Evolutionary conservation across 352 stramenopile species (phyloP).

Genomic region (Globisporangium cederbergense): DNA sequence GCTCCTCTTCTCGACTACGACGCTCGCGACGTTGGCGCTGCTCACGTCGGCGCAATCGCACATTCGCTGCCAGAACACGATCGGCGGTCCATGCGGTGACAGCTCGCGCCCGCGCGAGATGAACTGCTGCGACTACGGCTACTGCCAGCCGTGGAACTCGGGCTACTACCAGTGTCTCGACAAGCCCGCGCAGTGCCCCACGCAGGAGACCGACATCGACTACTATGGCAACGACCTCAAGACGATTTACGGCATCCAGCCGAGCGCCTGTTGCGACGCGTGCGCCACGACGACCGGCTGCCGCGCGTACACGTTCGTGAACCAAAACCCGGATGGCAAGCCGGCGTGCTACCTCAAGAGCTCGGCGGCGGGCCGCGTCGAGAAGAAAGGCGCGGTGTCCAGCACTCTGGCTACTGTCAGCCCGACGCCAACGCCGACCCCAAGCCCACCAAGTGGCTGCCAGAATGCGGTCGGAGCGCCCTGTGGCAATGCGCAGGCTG

Average conservation of each 20-base stretch:
- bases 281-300: constrained; percentile 43
- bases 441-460: constrained; percentile 19
- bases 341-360: constrained; percentile 54
- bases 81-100: constrained; percentile 39
- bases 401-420: constrained; percentile 7
- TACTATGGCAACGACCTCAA: constrained; percentile 48
- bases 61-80: constrained; percentile 45
- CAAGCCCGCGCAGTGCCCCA: constrained; percentile 29
- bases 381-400: constrained; percentile 43
- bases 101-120: constrained; percentile 21
- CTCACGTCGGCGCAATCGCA: constrained; percentile 27
- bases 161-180: constrained; percentile 57
- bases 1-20: not conserved
- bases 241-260: constrained; percentile 37
- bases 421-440: not conserved
- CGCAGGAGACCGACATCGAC: constrained; percentile 44
- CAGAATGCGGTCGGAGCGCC: constrained; percentile 23
- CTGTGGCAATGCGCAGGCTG: constrained; percentile 34
- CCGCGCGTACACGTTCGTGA: constrained; percentile 57
- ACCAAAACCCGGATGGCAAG: constrained; percentile 47
- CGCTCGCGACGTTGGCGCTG: not conserved
- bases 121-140: constrained; percentile 42
- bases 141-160: constrained; percentile 64
- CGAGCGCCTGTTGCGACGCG: constrained; percentile 35
- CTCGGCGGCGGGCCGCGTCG: constrained; percentile 17